Evolutionary conservation across 2,329 filamentous ascomycete genomes (phyloP).

Genomic region (Allantophomopsis cytisporea): DNA sequence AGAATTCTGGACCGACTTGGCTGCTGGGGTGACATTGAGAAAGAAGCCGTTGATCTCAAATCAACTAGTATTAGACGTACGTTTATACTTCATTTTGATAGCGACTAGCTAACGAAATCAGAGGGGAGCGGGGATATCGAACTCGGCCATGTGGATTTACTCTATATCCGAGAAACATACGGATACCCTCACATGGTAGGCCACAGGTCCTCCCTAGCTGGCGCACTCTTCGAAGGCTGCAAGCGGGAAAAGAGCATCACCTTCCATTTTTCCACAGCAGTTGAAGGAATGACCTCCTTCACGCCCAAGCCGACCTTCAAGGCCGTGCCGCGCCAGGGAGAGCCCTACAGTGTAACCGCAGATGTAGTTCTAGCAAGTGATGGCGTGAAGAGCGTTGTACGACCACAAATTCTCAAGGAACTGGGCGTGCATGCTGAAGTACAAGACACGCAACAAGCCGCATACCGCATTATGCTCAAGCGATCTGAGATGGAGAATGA

Average conservation of each 20-base stretch:
- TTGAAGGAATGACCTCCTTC: conserved; percentile 43
- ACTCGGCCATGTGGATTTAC: conserved; percentile 56
- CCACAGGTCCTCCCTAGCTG: conserved; percentile 60
- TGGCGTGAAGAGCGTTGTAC: conserved; percentile 38
- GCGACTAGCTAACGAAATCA: conserved; percentile 9
- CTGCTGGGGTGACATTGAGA: conserved; percentile 57
- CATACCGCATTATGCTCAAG: conserved; percentile 66
- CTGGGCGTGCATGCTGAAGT: conserved; percentile 29
- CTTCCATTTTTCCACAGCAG: conserved; percentile 52
- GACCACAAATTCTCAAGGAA: conserved; percentile 37
- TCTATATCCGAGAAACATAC: conserved; percentile 53
- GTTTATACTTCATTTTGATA: conserved; percentile 7
- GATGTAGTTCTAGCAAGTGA: conserved; percentile 40
- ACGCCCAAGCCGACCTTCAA: conserved; percentile 45
- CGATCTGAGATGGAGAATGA: conserved; percentile 54
- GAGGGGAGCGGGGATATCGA: conserved; percentile 57
- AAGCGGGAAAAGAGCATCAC: conserved; percentile 44
- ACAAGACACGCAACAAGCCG: conserved; percentile 60
- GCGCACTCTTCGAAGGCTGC: conserved; percentile 58
- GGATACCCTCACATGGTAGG: conserved; percentile 70
- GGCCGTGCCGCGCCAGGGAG: conserved; percentile 39
- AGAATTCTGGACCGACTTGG: conserved; percentile 61
- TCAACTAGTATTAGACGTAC: conserved; percentile 60
- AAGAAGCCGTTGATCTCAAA: conserved; percentile 56
- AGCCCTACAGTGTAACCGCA: conserved; percentile 35